A percentile compares a stretch with the other conserved stretches of the same genome.
These are phyloP conservation scores for Gelatoporia subvermispora DNA, from an alignment of 768 basidiomycete species.

Conservation along the genomic window DNA sequence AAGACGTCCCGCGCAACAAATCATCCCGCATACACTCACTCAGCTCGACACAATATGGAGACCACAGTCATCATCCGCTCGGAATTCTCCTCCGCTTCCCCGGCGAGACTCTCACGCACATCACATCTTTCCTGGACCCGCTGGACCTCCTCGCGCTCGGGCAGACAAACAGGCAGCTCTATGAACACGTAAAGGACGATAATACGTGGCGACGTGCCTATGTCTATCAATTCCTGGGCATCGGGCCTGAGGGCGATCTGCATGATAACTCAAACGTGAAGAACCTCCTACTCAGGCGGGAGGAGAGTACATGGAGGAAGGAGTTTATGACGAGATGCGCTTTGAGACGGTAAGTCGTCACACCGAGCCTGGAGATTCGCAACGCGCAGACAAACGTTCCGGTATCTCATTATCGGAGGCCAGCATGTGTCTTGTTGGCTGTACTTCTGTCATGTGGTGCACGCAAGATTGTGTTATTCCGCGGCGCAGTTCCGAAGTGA, in stretches of 20 bases:
- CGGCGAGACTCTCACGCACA: slow-evolving; percentile 67
- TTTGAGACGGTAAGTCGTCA: slow-evolving; percentile 43
- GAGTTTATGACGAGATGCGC: slow-evolving; percentile 61
- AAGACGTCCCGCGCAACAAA: slow-evolving; percentile 28
- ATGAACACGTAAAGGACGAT: slow-evolving; percentile 68
- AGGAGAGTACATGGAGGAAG: slow-evolving; percentile 59
- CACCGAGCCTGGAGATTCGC: slow-evolving; percentile 1
- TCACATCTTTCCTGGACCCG: slow-evolving; percentile 70
- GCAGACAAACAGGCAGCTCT: slow-evolving; percentile 45
- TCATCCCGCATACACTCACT: slow-evolving; percentile 24
- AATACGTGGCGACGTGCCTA: slow-evolving; percentile 79
- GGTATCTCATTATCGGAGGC: no score
- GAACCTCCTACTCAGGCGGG: slow-evolving; percentile 49
- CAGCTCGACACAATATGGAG: slow-evolving; percentile 46
- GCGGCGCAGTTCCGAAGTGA: no score
- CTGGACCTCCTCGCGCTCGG: slow-evolving; percentile 54
- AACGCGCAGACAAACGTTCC: neutral
- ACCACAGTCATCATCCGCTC: slow-evolving; percentile 18
- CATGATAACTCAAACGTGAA: slow-evolving; percentile 29
- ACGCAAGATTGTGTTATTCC: no score
- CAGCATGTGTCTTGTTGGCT: no score
- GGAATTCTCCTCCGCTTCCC: slow-evolving; percentile 49
- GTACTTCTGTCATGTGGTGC: no score
- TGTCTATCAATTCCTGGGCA: slow-evolving; percentile 58
- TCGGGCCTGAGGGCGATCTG: slow-evolving; percentile 59